Percentiles rank a stretch among this genome's conserved stretches.
Conservation (phyloP, 306 rosid genomes). For the Quercus berberidifolia region DNA sequence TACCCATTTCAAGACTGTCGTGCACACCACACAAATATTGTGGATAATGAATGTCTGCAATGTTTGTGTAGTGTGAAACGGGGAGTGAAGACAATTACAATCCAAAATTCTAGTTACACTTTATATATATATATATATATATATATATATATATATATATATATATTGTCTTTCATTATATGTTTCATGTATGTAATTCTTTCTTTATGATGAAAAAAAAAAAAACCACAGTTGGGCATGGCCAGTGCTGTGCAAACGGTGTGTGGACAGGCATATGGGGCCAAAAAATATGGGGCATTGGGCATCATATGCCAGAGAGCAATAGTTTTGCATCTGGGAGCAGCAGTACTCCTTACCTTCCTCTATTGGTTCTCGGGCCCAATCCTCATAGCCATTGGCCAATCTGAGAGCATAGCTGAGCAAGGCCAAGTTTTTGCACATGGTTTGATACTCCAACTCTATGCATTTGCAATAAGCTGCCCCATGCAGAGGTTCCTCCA, state of each 20-base stretch:
- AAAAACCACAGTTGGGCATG: constrained; percentile 54
- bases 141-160: too few species aligned
- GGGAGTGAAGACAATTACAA: too few species aligned
- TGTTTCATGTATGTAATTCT: too few species aligned
- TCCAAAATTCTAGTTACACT: too few species aligned
- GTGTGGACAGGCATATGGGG: constrained; percentile 80
- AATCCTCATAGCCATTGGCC: constrained; percentile 49
- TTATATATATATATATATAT: too few species aligned
- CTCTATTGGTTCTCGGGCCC: constrained; percentile 58
- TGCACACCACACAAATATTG: too few species aligned
- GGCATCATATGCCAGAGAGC: constrained; percentile 71
- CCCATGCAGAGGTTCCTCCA: constrained; percentile 84
- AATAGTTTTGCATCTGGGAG: constrained; percentile 51
- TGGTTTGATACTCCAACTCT: constrained; percentile 59
- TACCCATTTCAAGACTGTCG: too few species aligned
- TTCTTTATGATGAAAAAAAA: too few species aligned
- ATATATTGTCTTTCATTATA: too few species aligned
- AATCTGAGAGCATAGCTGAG: constrained; percentile 39
- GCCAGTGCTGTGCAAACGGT: constrained; percentile 80
- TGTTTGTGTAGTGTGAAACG: too few species aligned
- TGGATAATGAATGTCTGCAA: too few species aligned
- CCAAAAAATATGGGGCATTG: constrained; percentile 47
- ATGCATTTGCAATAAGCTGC: constrained; percentile 61
- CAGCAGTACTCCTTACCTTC: constrained; percentile 54
- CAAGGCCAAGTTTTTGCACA: constrained; percentile 50